Evolutionary conservation across 2,329 filamentous ascomycete species (phyloP).

Genomic region (Fusarium falciforme): DNA sequence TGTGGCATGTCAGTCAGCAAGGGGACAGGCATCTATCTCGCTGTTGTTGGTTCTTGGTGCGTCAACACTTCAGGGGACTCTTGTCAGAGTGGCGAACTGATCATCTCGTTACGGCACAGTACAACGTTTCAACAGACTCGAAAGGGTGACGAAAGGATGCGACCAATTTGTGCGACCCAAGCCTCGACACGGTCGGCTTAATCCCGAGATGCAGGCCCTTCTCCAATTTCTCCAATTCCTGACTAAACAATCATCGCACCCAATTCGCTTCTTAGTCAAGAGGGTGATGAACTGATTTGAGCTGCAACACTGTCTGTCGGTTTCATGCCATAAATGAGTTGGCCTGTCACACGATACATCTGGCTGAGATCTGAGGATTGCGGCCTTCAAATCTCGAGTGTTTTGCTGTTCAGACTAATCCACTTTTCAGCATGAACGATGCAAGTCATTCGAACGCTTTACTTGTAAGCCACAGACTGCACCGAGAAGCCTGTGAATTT

Average conservation of each 20-base stretch:
- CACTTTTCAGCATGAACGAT: not conserved
- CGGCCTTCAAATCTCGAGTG: not conserved
- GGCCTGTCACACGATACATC: not conserved
- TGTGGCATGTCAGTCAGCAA: not conserved
- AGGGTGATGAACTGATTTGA: not conserved
- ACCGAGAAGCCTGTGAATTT: not conserved
- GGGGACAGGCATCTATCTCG: not conserved
- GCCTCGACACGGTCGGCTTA: not conserved
- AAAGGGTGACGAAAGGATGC: not conserved
- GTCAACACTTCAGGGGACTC: not conserved
- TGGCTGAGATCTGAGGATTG: not conserved
- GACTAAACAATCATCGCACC: not conserved
- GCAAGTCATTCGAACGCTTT: not conserved
- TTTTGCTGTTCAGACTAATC: not conserved
- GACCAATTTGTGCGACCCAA: not conserved
- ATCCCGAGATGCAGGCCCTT: not conserved
- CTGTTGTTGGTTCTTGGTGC: not conserved
- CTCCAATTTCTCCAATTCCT: not conserved
- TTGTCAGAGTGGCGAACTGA: not conserved
- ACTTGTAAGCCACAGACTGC: not conserved
- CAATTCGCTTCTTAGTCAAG: not conserved
- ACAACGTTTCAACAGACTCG: slow-evolving; percentile 2
- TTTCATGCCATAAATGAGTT: not conserved
- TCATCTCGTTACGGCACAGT: slow-evolving; percentile 2
- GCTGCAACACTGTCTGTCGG: not conserved